phyloP scores from a whole-genome alignment of 345 rosid genomes.

The Leavenworthia alabamica region DNA sequence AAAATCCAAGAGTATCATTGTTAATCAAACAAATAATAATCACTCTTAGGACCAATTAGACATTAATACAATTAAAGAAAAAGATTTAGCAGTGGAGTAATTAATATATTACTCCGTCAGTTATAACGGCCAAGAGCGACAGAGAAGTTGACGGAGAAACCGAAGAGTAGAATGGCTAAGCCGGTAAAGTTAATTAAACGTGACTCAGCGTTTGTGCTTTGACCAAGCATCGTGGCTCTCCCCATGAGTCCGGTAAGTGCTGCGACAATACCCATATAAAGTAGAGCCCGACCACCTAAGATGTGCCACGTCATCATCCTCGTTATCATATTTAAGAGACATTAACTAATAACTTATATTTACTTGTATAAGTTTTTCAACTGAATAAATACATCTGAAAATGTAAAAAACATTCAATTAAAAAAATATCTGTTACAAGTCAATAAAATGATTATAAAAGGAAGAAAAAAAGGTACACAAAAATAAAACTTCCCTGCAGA shows the following conservation, averaged over 20 bases:
- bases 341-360: no score
- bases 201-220: constrained; percentile 32
- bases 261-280: constrained; percentile 67
- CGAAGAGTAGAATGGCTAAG: constrained; percentile 60
- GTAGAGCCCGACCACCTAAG: constrained; percentile 57
- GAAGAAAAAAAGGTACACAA: neutral
- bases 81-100: neutral
- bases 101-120: constrained; percentile 15
- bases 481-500: constrained; percentile 4
- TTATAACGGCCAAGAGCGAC: constrained; percentile 56
- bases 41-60: constrained; percentile 7
- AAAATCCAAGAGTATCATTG: constrained; percentile 2
- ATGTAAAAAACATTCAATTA: no score
- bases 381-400: no score
- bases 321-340: no score
- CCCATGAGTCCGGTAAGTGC: constrained; percentile 78
- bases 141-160: constrained; percentile 70
- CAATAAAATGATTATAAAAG: constrained; percentile 6
- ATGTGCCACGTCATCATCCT: constrained; percentile 65
- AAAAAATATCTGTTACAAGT: no score
- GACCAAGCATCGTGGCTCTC: constrained; percentile 33
- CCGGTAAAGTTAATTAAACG: constrained; percentile 69
- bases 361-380: no score
- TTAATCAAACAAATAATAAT: neutral
- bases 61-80: neutral